Base-by-base conservation (phyloP, 2,329 filamentous ascomycete species). In the Xylaria sp. region DNA sequence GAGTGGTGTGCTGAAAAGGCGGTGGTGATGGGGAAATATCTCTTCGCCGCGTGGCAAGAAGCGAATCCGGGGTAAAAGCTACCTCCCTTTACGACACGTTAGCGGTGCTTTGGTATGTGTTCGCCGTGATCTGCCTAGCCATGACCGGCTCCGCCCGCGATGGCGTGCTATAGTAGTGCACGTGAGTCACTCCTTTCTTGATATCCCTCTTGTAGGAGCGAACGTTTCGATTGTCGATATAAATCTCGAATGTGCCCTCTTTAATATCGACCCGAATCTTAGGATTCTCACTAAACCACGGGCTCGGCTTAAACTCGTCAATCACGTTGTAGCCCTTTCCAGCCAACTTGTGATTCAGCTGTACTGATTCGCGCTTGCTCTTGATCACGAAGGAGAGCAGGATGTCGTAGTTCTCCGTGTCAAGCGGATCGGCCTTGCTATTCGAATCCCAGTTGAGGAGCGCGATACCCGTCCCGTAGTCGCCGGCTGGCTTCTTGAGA, bases 321-420 rank as follows among this genome's bases (percentile, higher is more conserved):
- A 59, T 68, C 45, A 58, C 2, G 39, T 56, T 60, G 53, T 69
- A 71, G n/a, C 63, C 60, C 36, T 58, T 62, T 6, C 55, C 51
- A 7, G 66, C 69, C 24, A 55, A 56, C 57, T 71, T 71, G 39
- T 66, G 48, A 27, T 69, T 71, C 58, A 63, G 69, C 27, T 71
- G 66, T 3, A 71, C 47, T 6, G 67, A 57, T 45, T 51, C 53
- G 17, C 63, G 59, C 60, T 64, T 59, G 61, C 48, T 71, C 51
- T 60, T 60, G 3, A 71, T 66, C 12, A 67, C 62, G 51, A 71
- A 61, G 27, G 60, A 59, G 19, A 71, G 56, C 14, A 71, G 53
- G 12, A 71, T 66, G 34, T 71, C 69, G 48, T 69, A 71, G 32
- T 67, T 71, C 60, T 71, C 69, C 32, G 58, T 64, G 48, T 71